Conservation (phyloP, 768 basidiomycete species). For the Psilocybe tampanensis region DNA sequence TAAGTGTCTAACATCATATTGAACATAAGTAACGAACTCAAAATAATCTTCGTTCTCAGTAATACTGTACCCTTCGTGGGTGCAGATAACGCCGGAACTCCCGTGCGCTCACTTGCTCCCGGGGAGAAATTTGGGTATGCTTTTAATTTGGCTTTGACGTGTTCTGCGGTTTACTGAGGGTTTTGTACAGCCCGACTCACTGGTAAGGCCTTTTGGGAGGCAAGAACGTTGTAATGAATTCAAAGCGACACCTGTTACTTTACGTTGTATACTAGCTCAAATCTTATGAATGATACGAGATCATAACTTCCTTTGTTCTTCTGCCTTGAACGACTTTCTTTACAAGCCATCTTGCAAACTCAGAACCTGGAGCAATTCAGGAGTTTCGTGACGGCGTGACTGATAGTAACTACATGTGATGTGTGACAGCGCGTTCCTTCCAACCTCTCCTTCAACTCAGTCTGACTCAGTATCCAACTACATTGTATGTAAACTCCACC, state of each 20-base stretch:
- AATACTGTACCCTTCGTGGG: slow-evolving; percentile 19
- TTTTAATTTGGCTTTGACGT: neutral
- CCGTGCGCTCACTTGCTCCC: slow-evolving; percentile 14
- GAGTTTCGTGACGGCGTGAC: neutral
- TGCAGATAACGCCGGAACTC: slow-evolving; percentile 13
- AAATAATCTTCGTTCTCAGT: neutral
- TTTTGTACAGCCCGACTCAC: neutral
- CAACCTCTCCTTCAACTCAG: too few relatives aligned
- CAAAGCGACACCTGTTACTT: neutral
- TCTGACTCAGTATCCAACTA: too few relatives aligned
- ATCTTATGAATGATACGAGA: neutral
- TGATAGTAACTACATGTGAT: too few relatives aligned
- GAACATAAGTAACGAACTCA: too few relatives aligned
- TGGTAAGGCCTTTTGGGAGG: slow-evolving; percentile 1
- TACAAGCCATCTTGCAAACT: neutral
- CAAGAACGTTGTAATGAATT: neutral
- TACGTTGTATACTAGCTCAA: slow-evolving; percentile 3
- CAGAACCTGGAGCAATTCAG: neutral
- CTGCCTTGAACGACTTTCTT: too few relatives aligned
- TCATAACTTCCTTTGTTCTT: too few relatives aligned
- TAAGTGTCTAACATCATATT: slow-evolving; percentile 13
- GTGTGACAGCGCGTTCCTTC: too few relatives aligned
- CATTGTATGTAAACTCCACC: too few relatives aligned
- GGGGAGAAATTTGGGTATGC: slow-evolving; percentile 18
- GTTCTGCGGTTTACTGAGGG: neutral